phyloP scores from a whole-genome alignment of 2,329 filamentous ascomycete species.

The Colletotrichum euphorbiae region DNA sequence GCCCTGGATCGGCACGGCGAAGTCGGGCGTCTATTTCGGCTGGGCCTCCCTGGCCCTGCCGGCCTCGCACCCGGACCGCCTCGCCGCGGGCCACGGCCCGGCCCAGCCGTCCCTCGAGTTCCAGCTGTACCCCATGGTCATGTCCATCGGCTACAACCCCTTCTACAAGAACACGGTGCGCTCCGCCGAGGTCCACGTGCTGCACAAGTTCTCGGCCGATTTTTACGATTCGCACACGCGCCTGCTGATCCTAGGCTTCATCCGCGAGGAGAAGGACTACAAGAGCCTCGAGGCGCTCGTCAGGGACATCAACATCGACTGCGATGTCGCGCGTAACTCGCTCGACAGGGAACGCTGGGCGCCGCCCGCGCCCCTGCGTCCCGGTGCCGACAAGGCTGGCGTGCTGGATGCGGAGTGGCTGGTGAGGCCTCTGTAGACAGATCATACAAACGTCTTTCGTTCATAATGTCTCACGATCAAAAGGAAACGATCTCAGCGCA shows the following conservation, averaged over 20 bases:
- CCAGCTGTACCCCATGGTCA: slow-evolving; percentile 83
- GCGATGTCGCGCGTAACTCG: slow-evolving; percentile 81
- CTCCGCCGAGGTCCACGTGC: slow-evolving; percentile 89
- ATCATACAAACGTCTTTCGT: background rate
- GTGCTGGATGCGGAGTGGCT: slow-evolving; percentile 55
- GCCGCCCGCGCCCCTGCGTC: slow-evolving; percentile 49
- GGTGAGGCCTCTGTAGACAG: slow-evolving; percentile 43
- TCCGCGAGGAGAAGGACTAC: slow-evolving; percentile 92
- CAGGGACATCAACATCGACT: slow-evolving; percentile 89
- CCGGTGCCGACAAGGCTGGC: slow-evolving; percentile 45
- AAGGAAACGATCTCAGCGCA: slow-evolving; percentile 15
- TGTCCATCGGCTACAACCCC: slow-evolving; percentile 96
- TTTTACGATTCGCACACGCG: slow-evolving; percentile 89
- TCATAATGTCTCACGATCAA: slow-evolving; percentile 6
- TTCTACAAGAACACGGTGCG: slow-evolving; percentile 94
- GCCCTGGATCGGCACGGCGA: slow-evolving; percentile 71
- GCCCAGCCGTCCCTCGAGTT: slow-evolving; percentile 44
- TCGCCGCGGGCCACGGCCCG: slow-evolving; percentile 40
- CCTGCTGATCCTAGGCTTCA: slow-evolving; percentile 85
- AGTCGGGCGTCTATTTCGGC: slow-evolving; percentile 92
- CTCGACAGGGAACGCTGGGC: slow-evolving; percentile 74
- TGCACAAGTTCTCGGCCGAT: slow-evolving; percentile 80
- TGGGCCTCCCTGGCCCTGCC: slow-evolving; percentile 80
- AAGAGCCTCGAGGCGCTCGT: slow-evolving; percentile 84
- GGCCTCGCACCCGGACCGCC: slow-evolving; percentile 56